Conservation (phyloP, 2,329 filamentous ascomycete species). For the Sporothrix brunneoviolacea region DNA sequence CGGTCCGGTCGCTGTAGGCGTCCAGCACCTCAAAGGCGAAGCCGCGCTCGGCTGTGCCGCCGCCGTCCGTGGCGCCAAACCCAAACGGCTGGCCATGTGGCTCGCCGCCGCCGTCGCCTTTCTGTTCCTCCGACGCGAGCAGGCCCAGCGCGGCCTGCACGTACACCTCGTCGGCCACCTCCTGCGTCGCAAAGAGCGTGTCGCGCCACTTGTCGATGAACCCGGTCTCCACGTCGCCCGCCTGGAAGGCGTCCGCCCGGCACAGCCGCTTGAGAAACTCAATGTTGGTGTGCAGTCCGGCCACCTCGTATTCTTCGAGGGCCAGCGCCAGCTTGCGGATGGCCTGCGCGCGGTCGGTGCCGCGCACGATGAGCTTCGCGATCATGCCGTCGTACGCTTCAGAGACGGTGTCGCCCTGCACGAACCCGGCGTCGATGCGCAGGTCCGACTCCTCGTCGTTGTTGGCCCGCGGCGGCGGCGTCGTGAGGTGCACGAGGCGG, state of each 20-base stretch:
- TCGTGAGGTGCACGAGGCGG: slow-evolving; percentile 72
- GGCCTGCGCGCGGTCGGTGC: slow-evolving; percentile 68
- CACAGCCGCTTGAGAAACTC: slow-evolving; percentile 92
- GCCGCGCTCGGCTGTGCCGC: slow-evolving; percentile 35
- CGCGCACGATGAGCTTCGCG: slow-evolving; percentile 90
- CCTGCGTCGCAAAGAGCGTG: slow-evolving; percentile 64
- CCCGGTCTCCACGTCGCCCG: slow-evolving; percentile 86
- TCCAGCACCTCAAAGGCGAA: slow-evolving; percentile 53
- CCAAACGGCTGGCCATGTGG: slow-evolving; percentile 46
- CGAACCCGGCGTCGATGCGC: slow-evolving; percentile 88
- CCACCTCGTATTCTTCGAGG: slow-evolving; percentile 83
- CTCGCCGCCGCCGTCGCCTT: not conserved
- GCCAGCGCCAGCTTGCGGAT: slow-evolving; percentile 77
- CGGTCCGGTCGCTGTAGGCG: slow-evolving; percentile 39
- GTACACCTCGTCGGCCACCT: slow-evolving; percentile 65
- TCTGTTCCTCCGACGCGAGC: slow-evolving; percentile 42
- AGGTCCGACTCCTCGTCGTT: slow-evolving; percentile 54
- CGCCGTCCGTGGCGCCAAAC: slow-evolving; percentile 38
- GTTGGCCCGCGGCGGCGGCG: slow-evolving; percentile 40
- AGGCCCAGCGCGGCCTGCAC: slow-evolving; percentile 81
- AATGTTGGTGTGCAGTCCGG: slow-evolving; percentile 89
- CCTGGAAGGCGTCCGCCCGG: slow-evolving; percentile 71
- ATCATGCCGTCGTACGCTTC: slow-evolving; percentile 99
- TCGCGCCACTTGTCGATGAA: slow-evolving; percentile 86
- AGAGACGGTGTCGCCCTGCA: slow-evolving; percentile 84